Evolutionary conservation across 1,139 yeast genomes (phyloP).

Genomic region (Sugiyamaella neomexicana): DNA sequence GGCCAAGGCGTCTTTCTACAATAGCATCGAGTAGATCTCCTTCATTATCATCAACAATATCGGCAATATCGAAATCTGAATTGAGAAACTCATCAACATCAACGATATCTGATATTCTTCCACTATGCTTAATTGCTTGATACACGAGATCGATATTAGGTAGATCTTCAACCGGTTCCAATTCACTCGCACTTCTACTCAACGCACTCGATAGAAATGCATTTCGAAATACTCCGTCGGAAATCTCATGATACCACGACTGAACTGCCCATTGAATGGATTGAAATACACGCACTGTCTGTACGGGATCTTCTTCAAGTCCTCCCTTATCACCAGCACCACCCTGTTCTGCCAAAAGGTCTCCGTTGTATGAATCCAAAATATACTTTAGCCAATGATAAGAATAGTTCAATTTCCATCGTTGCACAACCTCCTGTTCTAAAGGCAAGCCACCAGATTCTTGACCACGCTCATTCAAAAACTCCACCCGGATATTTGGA

Average conservation of each 20-base stretch:
- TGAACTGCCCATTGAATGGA: slow-evolving; percentile 21
- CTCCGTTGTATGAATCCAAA: slow-evolving; percentile 7
- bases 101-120: slow-evolving; percentile 14
- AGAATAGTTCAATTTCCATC: slow-evolving; percentile 18
- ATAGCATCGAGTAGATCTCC: slow-evolving; percentile 19
- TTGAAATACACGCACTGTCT: slow-evolving; percentile 10
- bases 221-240: slow-evolving; percentile 12
- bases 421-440: slow-evolving; percentile 19
- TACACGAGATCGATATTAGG: slow-evolving; percentile 17
- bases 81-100: slow-evolving; percentile 17
- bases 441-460: slow-evolving; percentile 19
- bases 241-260: slow-evolving; percentile 20
- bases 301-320: slow-evolving; percentile 4
- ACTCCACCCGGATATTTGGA: slow-evolving; percentile 17
- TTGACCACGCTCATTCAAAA: slow-evolving; percentile 13
- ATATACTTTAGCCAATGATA: slow-evolving; percentile 19
- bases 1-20: slow-evolving; percentile 21
- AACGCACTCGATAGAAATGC: slow-evolving; percentile 16
- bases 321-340: no score
- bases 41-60: slow-evolving; percentile 17
- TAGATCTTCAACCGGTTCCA: slow-evolving; percentile 11
- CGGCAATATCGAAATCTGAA: slow-evolving; percentile 17
- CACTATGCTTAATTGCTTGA: slow-evolving; percentile 16
- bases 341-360: background rate
- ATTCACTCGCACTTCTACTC: background rate